phyloP scores from a whole-genome alignment of 345 rosid genomes.

The Bruguiera sexangula region DNA sequence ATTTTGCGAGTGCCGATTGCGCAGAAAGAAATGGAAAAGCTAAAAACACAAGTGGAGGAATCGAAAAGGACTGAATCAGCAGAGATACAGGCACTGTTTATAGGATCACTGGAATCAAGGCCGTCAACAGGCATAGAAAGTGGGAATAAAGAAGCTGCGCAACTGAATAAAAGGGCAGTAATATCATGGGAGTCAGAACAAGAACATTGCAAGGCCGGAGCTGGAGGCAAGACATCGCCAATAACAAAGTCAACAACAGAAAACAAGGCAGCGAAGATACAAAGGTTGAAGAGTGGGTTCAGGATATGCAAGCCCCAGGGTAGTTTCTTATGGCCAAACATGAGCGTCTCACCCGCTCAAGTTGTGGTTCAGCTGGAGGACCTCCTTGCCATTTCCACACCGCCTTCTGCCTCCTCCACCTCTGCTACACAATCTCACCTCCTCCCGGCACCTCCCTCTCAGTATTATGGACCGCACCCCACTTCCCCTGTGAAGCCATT shows the following conservation, averaged over 20 bases:
- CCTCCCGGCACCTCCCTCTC: slow-evolving; percentile 13
- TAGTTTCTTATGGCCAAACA: slow-evolving; percentile 72
- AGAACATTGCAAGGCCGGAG: slow-evolving; percentile 9
- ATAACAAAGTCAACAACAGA: slow-evolving; percentile 24
- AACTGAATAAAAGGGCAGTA: slow-evolving; percentile 11
- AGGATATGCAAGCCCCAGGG: slow-evolving; percentile 77
- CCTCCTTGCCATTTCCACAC: slow-evolving; percentile 32
- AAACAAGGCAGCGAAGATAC: slow-evolving; percentile 44
- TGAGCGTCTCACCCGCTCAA: slow-evolving; percentile 28
- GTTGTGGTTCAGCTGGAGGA: slow-evolving; percentile 31
- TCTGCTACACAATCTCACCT: slow-evolving; percentile 9
- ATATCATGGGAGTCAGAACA: slow-evolving; percentile 8
- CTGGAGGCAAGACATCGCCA: slow-evolving; percentile 16
- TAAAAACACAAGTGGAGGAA: slow-evolving; percentile 35
- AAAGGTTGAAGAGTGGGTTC: slow-evolving; percentile 74
- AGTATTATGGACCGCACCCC: slow-evolving; percentile 10
- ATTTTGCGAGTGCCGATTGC: slow-evolving; percentile 3
- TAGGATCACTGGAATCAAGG: slow-evolving; percentile 19
- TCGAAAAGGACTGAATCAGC: slow-evolving; percentile 23
- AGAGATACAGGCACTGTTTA: slow-evolving; percentile 6
- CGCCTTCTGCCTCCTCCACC: slow-evolving; percentile 47
- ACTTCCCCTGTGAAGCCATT: slow-evolving; percentile 46
- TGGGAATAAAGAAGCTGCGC: slow-evolving; percentile 14
- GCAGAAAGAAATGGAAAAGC: slow-evolving; percentile 55
- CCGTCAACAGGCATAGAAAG: slow-evolving; percentile 15